Evolutionary conservation across 768 basidiomycete genomes (phyloP).

Genomic region (Auriscalpium microsporum): DNA sequence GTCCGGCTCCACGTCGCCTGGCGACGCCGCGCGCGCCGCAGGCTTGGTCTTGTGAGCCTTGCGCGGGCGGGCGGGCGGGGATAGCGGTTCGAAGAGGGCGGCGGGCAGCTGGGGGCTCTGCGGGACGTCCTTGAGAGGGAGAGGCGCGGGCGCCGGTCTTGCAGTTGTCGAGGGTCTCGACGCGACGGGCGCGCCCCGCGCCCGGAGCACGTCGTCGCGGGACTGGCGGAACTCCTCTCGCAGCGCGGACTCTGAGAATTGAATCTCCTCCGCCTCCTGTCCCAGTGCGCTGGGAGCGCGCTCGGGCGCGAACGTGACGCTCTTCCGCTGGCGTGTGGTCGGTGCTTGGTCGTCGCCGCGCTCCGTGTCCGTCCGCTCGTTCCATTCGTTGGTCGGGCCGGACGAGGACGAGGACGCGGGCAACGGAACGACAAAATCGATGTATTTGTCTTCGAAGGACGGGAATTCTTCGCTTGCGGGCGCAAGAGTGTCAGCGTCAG

Average conservation of each 20-base stretch:
- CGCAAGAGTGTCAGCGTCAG: not conserved
- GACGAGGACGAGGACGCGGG: not conserved
- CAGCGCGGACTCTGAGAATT: not conserved
- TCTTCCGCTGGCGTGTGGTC: conserved; percentile 4
- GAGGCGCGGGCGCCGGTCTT: no score
- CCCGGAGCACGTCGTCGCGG: no score
- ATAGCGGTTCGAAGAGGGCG: not conserved
- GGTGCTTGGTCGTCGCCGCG: conserved; percentile 1
- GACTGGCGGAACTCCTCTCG: not conserved
- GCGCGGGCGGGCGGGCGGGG: not conserved
- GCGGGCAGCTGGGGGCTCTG: not conserved
- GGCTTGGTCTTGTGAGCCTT: not conserved
- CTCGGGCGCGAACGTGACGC: conserved; percentile 10
- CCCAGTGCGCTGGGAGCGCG: not conserved
- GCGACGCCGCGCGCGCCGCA: not conserved
- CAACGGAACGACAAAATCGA: not conserved
- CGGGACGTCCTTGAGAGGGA: not conserved
- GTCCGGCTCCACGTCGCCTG: not conserved
- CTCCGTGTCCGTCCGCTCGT: not conserved
- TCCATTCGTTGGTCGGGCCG: not conserved
- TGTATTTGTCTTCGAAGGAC: not conserved
- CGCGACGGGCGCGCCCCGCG: no score
- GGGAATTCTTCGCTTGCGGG: not conserved
- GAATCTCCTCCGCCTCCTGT: not conserved
- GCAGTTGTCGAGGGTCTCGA: no score